Evolutionary conservation across 1,139 yeast species (phyloP).

Genomic region (Kurtzmaniella quercitrusa): DNA sequence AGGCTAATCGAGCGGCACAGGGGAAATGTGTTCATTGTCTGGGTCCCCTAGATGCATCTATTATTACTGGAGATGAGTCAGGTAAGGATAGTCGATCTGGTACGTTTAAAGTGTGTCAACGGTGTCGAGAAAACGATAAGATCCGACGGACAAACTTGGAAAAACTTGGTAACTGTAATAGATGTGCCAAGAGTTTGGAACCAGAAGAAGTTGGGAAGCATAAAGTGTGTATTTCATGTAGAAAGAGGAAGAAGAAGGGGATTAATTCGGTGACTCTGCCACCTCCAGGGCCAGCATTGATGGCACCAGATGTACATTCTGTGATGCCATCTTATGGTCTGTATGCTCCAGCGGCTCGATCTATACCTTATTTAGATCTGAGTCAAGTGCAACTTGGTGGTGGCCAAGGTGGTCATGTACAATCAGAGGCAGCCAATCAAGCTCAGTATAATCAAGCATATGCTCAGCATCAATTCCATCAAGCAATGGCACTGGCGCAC

Average conservation of each 20-base stretch:
- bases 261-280: conserved; percentile 6
- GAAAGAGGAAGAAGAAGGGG: conserved; percentile 47
- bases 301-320: neutral
- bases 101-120: conserved; percentile 54
- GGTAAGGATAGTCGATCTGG: conserved; percentile 17
- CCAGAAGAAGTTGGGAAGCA: conserved; percentile 45
- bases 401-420: neutral
- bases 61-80: conserved; percentile 23
- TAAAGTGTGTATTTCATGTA: conserved; percentile 52
- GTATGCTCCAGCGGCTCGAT: conserved; percentile 1
- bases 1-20: conserved; percentile 54
- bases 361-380: neutral
- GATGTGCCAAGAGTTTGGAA: conserved; percentile 51
- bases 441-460: conserved; percentile 8
- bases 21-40: conserved; percentile 69
- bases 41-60: conserved; percentile 51
- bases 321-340: neutral
- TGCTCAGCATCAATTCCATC: conserved; percentile 8
- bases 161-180: conserved; percentile 55
- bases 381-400: conserved; percentile 2
- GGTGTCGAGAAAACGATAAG: conserved; percentile 62
- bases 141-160: conserved; percentile 53
- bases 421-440: conserved; percentile 5
- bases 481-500: conserved; percentile 9
- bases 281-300: neutral